A percentile compares a stretch with the other conserved stretches of the same genome.
These are phyloP conservation scores for Yamadazyma siamensis DNA, from an alignment of 1,139 yeast species.

Conservation along the genomic window DNA sequence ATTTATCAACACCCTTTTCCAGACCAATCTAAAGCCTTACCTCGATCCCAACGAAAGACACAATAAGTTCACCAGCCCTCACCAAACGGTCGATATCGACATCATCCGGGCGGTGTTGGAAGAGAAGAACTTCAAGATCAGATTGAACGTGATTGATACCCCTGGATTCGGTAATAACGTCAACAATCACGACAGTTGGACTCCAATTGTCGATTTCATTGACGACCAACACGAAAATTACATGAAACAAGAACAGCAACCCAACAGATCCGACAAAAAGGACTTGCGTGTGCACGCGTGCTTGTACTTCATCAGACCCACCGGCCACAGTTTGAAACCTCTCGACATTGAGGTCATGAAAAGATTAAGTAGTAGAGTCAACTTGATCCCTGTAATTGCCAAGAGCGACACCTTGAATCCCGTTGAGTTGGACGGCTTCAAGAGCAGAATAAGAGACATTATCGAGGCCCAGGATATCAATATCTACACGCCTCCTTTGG, in stretches of 20 bases:
- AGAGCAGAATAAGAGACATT: conserved; percentile 83
- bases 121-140: conserved; percentile 83
- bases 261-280: conserved; percentile 61
- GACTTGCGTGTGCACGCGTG: conserved; percentile 96
- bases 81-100: conserved; percentile 88
- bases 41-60: conserved; percentile 66
- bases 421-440: conserved; percentile 75
- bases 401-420: conserved; percentile 92
- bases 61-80: conserved; percentile 57
- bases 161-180: conserved; percentile 98
- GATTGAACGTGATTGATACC: conserved; percentile 88
- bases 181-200: conserved; percentile 91
- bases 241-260: conserved; percentile 97
- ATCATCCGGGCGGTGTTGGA: conserved; percentile 88
- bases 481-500: conserved; percentile 86
- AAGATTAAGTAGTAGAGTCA: conserved; percentile 81
- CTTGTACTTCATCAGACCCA: conserved; percentile 90
- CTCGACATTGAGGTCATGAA: conserved; percentile 93
- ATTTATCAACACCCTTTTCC: conserved; percentile 87
- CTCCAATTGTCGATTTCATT: conserved; percentile 85
- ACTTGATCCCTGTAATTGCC: conserved; percentile 92
- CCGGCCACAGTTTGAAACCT: conserved; percentile 93
- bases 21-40: conserved; percentile 63
- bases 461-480: conserved; percentile 89
- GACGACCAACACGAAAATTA: conserved; percentile 96